Conservation (phyloP, 108 stramenopile species). For the Fistulifera pelliculosa region DNA sequence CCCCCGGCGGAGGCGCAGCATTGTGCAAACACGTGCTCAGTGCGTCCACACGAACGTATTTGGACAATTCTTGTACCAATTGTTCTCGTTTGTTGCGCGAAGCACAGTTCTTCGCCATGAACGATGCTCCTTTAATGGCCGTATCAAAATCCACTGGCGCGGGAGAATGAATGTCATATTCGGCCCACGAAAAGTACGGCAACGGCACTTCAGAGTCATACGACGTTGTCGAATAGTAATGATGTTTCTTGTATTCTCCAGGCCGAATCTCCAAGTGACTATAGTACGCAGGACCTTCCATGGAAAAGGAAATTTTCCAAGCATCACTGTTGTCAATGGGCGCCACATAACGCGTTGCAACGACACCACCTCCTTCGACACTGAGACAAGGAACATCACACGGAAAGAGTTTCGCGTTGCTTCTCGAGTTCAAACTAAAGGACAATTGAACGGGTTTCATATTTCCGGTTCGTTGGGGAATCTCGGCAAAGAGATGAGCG, state of each 20-base stretch:
- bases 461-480: slow-evolving; percentile 4
- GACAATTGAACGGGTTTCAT: slow-evolving; percentile 18
- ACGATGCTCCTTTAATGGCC: slow-evolving; percentile 54
- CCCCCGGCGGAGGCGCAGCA: slow-evolving; percentile 37
- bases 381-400: slow-evolving; percentile 32
- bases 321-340: slow-evolving; percentile 15
- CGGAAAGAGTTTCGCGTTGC: background rate
- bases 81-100: slow-evolving; percentile 43
- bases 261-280: slow-evolving; percentile 10
- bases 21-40: slow-evolving; percentile 50
- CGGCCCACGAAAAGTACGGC: slow-evolving; percentile 53
- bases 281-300: slow-evolving; percentile 33
- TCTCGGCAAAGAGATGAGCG: slow-evolving; percentile 3
- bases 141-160: slow-evolving; percentile 30
- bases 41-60: slow-evolving; percentile 43
- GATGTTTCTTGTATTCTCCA: slow-evolving; percentile 13
- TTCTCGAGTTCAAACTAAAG: background rate
- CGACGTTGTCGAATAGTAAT: slow-evolving; percentile 61
- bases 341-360: slow-evolving; percentile 15
- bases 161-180: slow-evolving; percentile 32
- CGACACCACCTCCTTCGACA: slow-evolving; percentile 2
- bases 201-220: slow-evolving; percentile 54
- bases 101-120: slow-evolving; percentile 57
- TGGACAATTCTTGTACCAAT: slow-evolving; percentile 27
- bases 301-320: slow-evolving; percentile 25